Conservation (phyloP, 192 early-diverging fungal species). For the Coemansia sp. region DNA sequence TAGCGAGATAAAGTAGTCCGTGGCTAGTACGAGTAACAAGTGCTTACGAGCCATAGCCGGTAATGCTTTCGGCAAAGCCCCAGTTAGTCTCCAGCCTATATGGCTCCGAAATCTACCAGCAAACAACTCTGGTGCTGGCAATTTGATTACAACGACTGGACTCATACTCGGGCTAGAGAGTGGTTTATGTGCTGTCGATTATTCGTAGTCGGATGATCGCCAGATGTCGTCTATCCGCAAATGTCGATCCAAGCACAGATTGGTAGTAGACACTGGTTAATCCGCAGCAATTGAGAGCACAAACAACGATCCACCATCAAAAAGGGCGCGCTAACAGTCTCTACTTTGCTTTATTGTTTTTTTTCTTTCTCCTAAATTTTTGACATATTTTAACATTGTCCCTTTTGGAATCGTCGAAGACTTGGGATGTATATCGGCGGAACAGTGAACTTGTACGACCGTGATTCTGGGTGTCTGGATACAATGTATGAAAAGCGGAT, state of each 20-base stretch:
- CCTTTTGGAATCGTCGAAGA: neutral
- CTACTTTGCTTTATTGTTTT: neutral
- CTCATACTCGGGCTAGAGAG: no score
- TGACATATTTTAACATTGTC: neutral
- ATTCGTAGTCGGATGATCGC: no score
- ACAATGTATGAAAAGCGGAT: slow-evolving; percentile 30
- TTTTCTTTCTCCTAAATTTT: neutral
- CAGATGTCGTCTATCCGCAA: no score
- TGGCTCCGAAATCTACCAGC: slow-evolving; percentile 74
- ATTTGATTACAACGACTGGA: no score
- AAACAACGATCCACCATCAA: neutral
- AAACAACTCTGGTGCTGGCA: no score
- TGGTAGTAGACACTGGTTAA: neutral
- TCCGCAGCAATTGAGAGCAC: neutral
- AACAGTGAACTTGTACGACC: neutral
- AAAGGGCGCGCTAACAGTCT: neutral
- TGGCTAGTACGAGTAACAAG: no score
- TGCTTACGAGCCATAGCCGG: slow-evolving; percentile 73
- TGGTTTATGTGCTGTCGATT: no score
- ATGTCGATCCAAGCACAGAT: no score
- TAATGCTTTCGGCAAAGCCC: slow-evolving; percentile 80
- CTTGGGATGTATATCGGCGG: neutral
- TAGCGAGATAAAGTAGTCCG: no score
- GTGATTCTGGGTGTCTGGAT: neutral
- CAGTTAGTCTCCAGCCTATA: slow-evolving; percentile 89